Evolutionary conservation across 352 stramenopile genomes (phyloP), one percentile per base, ranked within the genome.

Genomic region (Pythium vanterpoolii): DNA sequence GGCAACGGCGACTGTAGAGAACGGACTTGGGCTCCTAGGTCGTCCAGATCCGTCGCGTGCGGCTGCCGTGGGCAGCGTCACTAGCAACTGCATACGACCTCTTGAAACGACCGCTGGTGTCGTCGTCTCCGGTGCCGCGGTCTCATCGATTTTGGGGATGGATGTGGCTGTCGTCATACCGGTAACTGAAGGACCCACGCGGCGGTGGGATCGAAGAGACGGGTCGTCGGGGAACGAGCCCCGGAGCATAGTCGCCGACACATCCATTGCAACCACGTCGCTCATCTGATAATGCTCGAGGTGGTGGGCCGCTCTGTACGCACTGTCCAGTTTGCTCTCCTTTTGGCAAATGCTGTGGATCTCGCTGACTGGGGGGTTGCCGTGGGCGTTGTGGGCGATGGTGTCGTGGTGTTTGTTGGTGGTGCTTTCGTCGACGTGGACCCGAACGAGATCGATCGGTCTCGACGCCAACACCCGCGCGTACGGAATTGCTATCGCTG

Each of bases 281-380:
- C 38, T 38, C 5, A 79, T 61, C 19, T 75, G 42, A 39, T 87
- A 87, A 56, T 73, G 75, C 53, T 87, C 77, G n/a, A 68, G 45
- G 19, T 49, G 43, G 46, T 83, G 72, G 6, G 69, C 51, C 33
- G 42, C 26, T 19, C 53, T 44, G 42, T 82, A 86, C 5, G 26
- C 42, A 19, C 24, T 16, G 30, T 83, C 75, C 3, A 61, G 16
- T 3, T 56, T 43, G 3, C 10, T 44, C 48, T 57, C 51, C 27
- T 9, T 19, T 1, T n/a, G n/a, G n/a, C n/a, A n/a, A n/a, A n/a
- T n/a, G n/a, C 10, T 10, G 14, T 8, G 16, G 4, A 4, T 31
- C 4, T 9, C 10, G 2, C 0, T 21, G 0, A 40, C 31, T 2
- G 36, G 5, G 16, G 30, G 18, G 2, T 40, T 28, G 18, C n/a